Evolutionary conservation across 768 basidiomycete species (phyloP).

Genomic region (Auricularia sp.): DNA sequence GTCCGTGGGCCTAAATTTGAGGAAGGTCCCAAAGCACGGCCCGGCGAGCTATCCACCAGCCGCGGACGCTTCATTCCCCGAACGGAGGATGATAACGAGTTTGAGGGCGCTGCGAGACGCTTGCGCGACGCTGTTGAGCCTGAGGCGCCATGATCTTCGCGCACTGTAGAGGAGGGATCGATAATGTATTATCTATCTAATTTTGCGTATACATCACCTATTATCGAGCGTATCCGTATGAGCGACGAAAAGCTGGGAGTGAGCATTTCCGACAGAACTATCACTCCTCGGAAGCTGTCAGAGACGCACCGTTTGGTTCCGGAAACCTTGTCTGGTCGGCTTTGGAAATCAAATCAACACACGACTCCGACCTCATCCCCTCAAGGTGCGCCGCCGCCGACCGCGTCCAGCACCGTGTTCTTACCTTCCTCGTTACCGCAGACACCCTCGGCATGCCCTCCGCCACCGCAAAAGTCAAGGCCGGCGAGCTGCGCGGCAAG

Average conservation of each 20-base stretch:
- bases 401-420: background rate
- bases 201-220: background rate
- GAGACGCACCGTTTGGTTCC: too few species aligned
- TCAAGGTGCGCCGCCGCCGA: background rate
- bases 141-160: background rate
- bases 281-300: too few species aligned
- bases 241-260: too few species aligned
- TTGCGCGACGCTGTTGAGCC: background rate
- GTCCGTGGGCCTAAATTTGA: background rate
- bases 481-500: slow-evolving; percentile 95
- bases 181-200: background rate
- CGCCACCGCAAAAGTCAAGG: slow-evolving; percentile 90
- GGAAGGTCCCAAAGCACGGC: background rate
- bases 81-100: background rate
- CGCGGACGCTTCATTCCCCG: background rate
- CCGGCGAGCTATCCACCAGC: background rate
- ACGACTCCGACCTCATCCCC: background rate
- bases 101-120: background rate
- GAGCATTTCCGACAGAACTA: too few species aligned
- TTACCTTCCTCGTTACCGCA: background rate
- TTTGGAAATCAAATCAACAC: too few species aligned
- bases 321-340: too few species aligned
- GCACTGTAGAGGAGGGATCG: too few species aligned
- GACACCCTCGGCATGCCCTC: slow-evolving; percentile 17
- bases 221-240: too few species aligned